phyloP scores from a whole-genome alignment of 192 early-diverging fungal species.

The Rhizophagus sp. region DNA sequence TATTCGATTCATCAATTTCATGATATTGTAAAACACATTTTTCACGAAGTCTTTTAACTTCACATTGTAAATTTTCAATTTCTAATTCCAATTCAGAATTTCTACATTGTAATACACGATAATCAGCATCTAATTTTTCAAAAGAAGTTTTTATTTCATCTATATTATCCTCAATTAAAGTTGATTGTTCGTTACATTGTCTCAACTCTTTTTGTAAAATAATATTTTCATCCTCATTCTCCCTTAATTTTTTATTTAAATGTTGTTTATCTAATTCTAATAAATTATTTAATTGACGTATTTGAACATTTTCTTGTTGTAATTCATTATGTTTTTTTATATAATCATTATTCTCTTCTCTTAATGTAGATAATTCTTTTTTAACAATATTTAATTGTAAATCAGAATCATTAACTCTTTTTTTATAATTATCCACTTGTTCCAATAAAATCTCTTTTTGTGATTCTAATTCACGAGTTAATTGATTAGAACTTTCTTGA shows the following conservation, averaged over 20 bases:
- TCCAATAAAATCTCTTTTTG: background rate
- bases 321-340: background rate
- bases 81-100: background rate
- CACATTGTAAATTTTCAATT: background rate
- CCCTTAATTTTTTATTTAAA: background rate
- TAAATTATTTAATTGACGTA: background rate
- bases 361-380: background rate
- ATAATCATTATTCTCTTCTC: background rate
- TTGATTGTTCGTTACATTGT: background rate
- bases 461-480: background rate
- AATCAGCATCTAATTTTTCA: background rate
- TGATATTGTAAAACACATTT: background rate
- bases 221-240: background rate
- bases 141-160: background rate
- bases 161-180: background rate
- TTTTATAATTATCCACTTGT: background rate
- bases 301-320: slow-evolving; percentile 4
- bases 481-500: background rate
- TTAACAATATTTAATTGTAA: background rate
- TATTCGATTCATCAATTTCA: background rate
- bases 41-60: background rate
- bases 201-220: background rate
- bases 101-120: background rate
- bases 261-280: background rate
- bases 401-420: background rate